Conservation (phyloP, 2,329 filamentous ascomycete species). For the Aspergillus novofumigatus region DNA sequence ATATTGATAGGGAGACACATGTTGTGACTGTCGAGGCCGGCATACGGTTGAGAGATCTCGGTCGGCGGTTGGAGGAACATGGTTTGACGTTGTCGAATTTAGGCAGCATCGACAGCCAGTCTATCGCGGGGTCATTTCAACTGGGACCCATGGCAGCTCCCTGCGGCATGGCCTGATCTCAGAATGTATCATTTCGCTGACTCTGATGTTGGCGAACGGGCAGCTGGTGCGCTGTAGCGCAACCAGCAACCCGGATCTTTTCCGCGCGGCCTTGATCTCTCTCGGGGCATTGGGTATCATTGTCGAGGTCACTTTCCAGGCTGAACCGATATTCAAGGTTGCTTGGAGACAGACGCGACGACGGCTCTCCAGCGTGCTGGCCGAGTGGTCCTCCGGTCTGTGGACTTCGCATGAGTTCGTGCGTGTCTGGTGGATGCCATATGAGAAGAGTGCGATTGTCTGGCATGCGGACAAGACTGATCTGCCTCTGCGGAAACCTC, state of each 20-base stretch:
- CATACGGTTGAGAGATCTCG: constrained; percentile 73
- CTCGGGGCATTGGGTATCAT: constrained; percentile 89
- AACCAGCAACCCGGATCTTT: constrained; percentile 69
- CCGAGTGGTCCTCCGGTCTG: constrained; percentile 66
- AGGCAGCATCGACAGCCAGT: constrained; percentile 93
- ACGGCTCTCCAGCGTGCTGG: constrained; percentile 63
- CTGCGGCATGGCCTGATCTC: constrained; percentile 79
- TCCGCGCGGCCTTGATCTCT: constrained; percentile 80
- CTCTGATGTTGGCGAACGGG: constrained; percentile 78
- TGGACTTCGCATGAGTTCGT: constrained; percentile 88
- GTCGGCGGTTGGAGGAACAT: constrained; percentile 66
- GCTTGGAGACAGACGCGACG: constrained; percentile 80
- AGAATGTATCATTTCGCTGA: constrained; percentile 68
- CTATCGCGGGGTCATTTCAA: constrained; percentile 84
- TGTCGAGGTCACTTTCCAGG: constrained; percentile 79
- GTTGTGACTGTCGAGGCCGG: constrained; percentile 80
- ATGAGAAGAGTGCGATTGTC: constrained; percentile 79
- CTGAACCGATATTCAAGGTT: constrained; percentile 76
- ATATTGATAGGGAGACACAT: constrained; percentile 62
- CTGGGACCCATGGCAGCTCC: constrained; percentile 88
- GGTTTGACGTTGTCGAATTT: constrained; percentile 86
- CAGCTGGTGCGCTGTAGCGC: constrained; percentile 65
- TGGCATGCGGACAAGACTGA: constrained; percentile 83
- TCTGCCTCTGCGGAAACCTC: constrained; percentile 56
- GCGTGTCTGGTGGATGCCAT: constrained; percentile 96